These are phyloP conservation scores for Blastomyces silverae DNA, from an alignment of 2,329 filamentous ascomycete genomes.

Conservation along the genomic window DNA sequence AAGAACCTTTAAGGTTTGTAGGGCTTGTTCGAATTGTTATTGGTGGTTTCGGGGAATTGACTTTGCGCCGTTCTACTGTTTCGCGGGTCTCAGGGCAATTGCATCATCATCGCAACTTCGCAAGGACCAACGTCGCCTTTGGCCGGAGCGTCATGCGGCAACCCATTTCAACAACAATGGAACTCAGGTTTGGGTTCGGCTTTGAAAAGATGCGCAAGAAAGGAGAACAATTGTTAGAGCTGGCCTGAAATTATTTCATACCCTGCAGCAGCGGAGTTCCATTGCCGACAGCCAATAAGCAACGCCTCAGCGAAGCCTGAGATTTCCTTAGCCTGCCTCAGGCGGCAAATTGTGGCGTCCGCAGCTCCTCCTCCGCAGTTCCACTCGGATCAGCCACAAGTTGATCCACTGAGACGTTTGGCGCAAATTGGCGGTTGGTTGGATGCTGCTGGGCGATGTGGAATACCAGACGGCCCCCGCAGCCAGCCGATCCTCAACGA, in stretches of 20 bases:
- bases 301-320: neutral
- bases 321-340: neutral
- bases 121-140: no score
- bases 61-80: neutral
- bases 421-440: neutral
- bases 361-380: neutral
- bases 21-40: neutral
- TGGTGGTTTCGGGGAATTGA: neutral
- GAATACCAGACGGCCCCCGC: neutral
- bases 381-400: neutral
- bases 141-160: no score
- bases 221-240: neutral
- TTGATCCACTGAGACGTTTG: neutral
- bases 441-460: neutral
- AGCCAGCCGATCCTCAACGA: neutral
- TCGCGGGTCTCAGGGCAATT: neutral
- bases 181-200: neutral
- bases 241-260: no score
- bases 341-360: constrained; percentile 5
- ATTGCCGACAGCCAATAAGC: no score
- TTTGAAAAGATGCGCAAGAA: neutral
- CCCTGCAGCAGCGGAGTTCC: no score
- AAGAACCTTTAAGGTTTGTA: neutral
- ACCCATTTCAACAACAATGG: no score
- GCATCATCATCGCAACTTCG: no score